These are phyloP conservation scores for Xerocomus amazonicus DNA, from an alignment of 1,284 basidiomycete species.

Conservation along the genomic window DNA sequence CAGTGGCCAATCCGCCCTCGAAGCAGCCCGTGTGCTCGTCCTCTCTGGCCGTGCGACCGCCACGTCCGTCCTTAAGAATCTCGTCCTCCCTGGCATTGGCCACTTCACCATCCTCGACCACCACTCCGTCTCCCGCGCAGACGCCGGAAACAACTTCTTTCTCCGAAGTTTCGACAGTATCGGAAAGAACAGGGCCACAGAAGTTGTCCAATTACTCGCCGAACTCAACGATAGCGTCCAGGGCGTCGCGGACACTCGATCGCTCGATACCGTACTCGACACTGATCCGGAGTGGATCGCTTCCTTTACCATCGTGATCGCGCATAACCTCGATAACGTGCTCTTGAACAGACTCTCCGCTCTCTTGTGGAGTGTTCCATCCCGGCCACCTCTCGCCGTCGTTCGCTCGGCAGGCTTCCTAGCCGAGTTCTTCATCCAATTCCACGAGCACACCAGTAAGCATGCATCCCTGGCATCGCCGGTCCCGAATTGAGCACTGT, in stretches of 20 bases:
- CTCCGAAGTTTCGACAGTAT: slow-evolving; percentile 73
- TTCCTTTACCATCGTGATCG: slow-evolving; percentile 78
- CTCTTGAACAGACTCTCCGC: slow-evolving; percentile 58
- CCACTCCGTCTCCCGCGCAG: slow-evolving; percentile 58
- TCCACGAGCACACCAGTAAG: slow-evolving; percentile 81
- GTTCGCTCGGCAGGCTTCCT: slow-evolving; percentile 85
- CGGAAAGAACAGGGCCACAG: slow-evolving; percentile 76
- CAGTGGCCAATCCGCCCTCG: slow-evolving; percentile 89
- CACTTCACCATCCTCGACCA: slow-evolving; percentile 87
- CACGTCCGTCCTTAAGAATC: slow-evolving; percentile 88
- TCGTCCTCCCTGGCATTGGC: slow-evolving; percentile 92
- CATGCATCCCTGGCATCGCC: slow-evolving; percentile 9
- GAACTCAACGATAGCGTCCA: slow-evolving; percentile 90
- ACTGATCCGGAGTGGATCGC: slow-evolving; percentile 49
- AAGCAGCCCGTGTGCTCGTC: slow-evolving; percentile 80
- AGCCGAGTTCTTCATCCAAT: slow-evolving; percentile 85
- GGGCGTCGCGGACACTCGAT: slow-evolving; percentile 61
- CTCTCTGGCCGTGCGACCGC: slow-evolving; percentile 79
- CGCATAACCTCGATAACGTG: slow-evolving; percentile 67
- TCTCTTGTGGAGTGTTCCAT: slow-evolving; percentile 63
- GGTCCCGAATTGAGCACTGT: slow-evolving; percentile 11
- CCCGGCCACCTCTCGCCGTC: slow-evolving; percentile 65
- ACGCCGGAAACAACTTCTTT: slow-evolving; percentile 97
- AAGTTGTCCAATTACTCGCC: slow-evolving; percentile 72
- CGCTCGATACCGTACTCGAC: slow-evolving; percentile 56